Evolutionary conservation across 169 alveolate genomes (phyloP).

Genomic region (Prorocentrum cordatum): DNA sequence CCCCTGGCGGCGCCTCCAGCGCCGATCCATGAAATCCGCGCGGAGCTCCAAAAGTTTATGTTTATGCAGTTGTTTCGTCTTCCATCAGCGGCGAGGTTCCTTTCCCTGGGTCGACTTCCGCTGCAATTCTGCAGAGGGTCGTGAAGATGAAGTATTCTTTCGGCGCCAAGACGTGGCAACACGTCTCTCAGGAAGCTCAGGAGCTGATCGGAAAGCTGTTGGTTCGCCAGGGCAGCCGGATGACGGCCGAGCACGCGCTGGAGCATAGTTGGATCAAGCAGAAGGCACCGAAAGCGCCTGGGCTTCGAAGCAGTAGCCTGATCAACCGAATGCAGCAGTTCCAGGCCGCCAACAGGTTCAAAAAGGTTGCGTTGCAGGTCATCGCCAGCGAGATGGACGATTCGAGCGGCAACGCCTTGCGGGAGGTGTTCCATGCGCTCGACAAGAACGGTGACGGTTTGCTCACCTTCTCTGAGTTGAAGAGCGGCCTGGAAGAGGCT

Average conservation of each 20-base stretch:
- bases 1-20: no score
- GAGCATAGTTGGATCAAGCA: no score
- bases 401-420: constrained; percentile 36
- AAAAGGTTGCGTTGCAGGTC: constrained; percentile 69
- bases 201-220: constrained; percentile 83
- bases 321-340: background rate
- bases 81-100: constrained; percentile 86
- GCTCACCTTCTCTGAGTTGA: constrained; percentile 69
- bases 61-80: no score
- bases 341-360: background rate
- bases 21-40: no score
- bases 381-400: constrained; percentile 71
- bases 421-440: constrained; percentile 47
- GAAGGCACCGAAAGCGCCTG: no score
- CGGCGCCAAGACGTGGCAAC: constrained; percentile 77
- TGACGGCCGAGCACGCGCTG: constrained; percentile 75
- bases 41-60: no score
- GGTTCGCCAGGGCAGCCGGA: constrained; percentile 81
- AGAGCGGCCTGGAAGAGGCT: background rate
- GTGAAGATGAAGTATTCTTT: constrained; percentile 73
- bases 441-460: constrained; percentile 71
- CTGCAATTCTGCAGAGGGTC: constrained; percentile 83
- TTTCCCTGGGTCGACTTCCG: constrained; percentile 82
- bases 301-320: no score
- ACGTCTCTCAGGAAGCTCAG: constrained; percentile 83